Base-by-base conservation (phyloP, 1,139 yeast genomes). In the Kodamaea arcana region DNA sequence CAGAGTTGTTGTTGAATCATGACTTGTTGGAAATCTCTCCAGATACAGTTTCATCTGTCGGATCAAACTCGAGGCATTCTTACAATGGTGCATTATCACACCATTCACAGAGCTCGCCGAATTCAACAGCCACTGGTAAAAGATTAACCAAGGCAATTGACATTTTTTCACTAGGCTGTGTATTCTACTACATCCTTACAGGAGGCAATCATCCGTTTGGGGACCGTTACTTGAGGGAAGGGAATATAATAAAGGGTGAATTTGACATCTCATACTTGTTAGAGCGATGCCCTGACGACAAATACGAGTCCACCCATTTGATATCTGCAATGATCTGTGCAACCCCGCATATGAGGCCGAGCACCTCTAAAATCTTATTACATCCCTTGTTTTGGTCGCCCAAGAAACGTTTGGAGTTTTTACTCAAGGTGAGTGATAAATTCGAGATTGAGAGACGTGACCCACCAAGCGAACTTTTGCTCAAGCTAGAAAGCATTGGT, bases 121-220 rank as follows among this genome's bases (percentile, higher is more conserved):
- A 15, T 7, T 13, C 29, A 12, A 29, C 4, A 23, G 22, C 22
- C 22, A 42, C 8, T 32, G 68, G 65, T 3, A 75, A 83, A 44
- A 68, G 96, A 35, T 69, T 92, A 31, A 92, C 97, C 0, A 77
- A 92, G 44, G 92, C 96, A 0, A 86, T 94, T 41, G 99, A 92
- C 58, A 84, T 92, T 4, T 92, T 94, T 53, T 85, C 97, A 0
- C 65, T 90, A 43, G 99, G 98, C 0, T 94, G 98, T 62, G 94
- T 92, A 0, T 94, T 86, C 53, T 90, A 75, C 54, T 94, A 88
- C 53, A 83, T 90, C 27, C 60, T 94, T 30, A 75, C 95, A 0
- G 76, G 76, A 11, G 98, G 99, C 0, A 57, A 61, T n/a, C 98
- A 92, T 64, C 98, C 98, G 3, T 92, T 86, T 64, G 98, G 98